Base-by-base conservation (phyloP, 208 protist species). In the Wallacemonas rigidus region DNA sequence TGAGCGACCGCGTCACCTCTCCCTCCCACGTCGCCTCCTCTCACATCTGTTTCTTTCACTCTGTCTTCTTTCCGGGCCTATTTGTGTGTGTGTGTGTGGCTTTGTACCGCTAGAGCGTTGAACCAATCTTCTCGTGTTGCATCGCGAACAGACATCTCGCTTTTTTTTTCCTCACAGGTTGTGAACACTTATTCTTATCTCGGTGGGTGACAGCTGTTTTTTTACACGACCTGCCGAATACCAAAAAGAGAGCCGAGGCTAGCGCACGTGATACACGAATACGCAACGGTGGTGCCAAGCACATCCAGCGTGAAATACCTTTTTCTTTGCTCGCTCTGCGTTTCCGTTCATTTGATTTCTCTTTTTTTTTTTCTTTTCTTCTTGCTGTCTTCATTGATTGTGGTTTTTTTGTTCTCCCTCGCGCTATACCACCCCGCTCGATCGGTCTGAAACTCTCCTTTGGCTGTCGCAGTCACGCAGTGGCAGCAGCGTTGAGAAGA, bases 1-100 rank as follows among this genome's bases (percentile, higher is more conserved):
- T 60, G 45, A 50, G 45, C 8, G 45, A 50, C 45, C 45, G 26
- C 9, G 11, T 57, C 9, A 17, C n/a, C 26, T 72, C 65, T 40
- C n/a, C 26, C 6, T 17, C 38, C 51, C 38, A 3, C 74, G 7
- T 38, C 62, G 40, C 53, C 44, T 40, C 67, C 61, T 71, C 45
- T 26, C 26, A 26, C 71, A 50, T 80, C 67, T 69, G 50, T 72
- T 57, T 67, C 54, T 71, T 41, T 71, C 63, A 50, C 43, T 72
- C 41, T 72, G n/a, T 72, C 35, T 72, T 8, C 54, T 51, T 58
- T 60, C 0, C 26, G 0, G 26, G 26, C 26, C 26, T 26, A 26
- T 26, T 26, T 26, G 26, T 26, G 26, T 26, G 26, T 26, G 26
- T 26, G 26, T 26, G 26, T 26, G 26, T 26, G 26, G 26, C 48